Conservation (phyloP, 129 eudicot species). For the Flaveria ramosissima region DNA sequence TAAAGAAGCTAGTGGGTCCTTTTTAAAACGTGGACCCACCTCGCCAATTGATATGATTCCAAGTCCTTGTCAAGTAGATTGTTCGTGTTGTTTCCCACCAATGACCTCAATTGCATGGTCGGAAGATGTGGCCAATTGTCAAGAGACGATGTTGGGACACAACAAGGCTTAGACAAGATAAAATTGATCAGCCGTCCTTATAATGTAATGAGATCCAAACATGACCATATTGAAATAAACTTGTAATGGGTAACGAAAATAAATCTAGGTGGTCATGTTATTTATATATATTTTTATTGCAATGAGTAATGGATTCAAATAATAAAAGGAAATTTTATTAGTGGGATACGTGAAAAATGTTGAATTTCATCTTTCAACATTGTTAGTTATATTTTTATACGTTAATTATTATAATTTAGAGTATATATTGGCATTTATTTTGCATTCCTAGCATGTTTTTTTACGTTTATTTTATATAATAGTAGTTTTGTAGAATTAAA, state of each 20-base stretch:
- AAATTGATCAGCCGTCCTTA: neutral
- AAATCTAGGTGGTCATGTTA: constrained; percentile 14
- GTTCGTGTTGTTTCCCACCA: constrained; percentile 75
- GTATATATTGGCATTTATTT: too few relatives aligned
- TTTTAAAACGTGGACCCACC: constrained; percentile 20
- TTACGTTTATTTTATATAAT: too few relatives aligned
- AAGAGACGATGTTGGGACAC: neutral
- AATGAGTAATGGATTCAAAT: neutral
- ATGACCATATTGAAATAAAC: neutral
- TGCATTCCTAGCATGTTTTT: too few relatives aligned
- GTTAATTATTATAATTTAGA: too few relatives aligned
- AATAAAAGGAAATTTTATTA: neutral
- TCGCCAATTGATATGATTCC: constrained; percentile 26
- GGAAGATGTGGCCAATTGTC: constrained; percentile 9
- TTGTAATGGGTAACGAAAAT: neutral
- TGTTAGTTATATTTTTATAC: too few relatives aligned
- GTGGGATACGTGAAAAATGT: too few relatives aligned
- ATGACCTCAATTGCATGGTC: constrained; percentile 71
- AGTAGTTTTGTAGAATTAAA: too few relatives aligned
- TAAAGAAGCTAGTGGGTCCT: constrained; percentile 50
- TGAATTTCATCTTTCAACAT: too few relatives aligned
- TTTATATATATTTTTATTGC: neutral
- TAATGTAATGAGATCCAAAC: constrained; percentile 4
- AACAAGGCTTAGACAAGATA: neutral
- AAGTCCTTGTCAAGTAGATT: constrained; percentile 48